phyloP scores from a whole-genome alignment of 1,284 basidiomycete species.

The Puccinia hordei region DNA sequence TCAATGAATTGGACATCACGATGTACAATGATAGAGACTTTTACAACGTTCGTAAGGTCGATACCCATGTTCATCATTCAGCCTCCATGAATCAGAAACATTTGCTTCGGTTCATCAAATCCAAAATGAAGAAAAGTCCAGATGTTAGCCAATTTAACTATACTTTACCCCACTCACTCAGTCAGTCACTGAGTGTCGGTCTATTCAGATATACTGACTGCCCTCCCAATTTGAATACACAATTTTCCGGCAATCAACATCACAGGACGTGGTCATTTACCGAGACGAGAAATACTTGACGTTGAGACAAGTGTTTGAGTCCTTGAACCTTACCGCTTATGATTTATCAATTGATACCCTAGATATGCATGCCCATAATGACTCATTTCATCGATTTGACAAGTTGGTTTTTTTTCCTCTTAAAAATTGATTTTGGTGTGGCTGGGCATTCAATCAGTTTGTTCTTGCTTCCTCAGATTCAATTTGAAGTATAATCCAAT shows the following conservation, averaged over 20 bases:
- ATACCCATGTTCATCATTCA: conserved; percentile 98
- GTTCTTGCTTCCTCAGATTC: conserved; percentile 55
- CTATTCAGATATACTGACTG: background rate
- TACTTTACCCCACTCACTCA: background rate
- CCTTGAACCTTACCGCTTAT: conserved; percentile 91
- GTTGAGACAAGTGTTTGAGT: conserved; percentile 89
- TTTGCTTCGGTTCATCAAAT: conserved; percentile 97
- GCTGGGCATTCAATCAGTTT: background rate
- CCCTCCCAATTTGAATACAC: too few species aligned
- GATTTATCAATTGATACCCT: conserved; percentile 98
- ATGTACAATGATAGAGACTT: conserved; percentile 74
- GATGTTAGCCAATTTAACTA: conserved; percentile 58
- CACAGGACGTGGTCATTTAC: conserved; percentile 89
- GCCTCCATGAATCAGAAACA: conserved; percentile 99
- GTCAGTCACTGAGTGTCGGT: background rate
- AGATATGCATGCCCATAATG: conserved; percentile 98
- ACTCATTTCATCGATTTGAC: conserved; percentile 96
- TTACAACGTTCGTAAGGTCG: conserved; percentile 94
- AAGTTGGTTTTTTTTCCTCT: conserved; percentile 77
- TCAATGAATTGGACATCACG: background rate
- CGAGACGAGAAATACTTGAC: conserved; percentile 89
- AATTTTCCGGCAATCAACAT: background rate
- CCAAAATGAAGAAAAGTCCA: conserved; percentile 69
- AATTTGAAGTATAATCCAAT: conserved; percentile 78
- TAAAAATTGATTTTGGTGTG: too few species aligned